Percentiles rank a stretch among this genome's conserved stretches.
Evolutionary conservation across 345 rosid genomes (phyloP).

Genomic region (Gossypium bickii): DNA sequence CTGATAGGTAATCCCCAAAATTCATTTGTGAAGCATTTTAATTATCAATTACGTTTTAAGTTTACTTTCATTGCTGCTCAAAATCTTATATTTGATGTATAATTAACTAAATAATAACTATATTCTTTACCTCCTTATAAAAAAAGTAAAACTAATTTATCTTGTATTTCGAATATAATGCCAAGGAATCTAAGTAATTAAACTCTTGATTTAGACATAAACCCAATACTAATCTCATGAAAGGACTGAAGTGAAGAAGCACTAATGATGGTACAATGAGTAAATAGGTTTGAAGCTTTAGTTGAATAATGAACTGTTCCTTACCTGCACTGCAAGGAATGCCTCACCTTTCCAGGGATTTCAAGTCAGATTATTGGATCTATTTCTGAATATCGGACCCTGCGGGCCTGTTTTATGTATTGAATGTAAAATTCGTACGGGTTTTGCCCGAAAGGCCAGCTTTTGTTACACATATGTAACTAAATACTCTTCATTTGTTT

Average conservation of each 20-base stretch:
- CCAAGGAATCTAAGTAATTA: too few species aligned
- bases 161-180: too few species aligned
- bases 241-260: background rate
- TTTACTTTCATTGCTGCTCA: background rate
- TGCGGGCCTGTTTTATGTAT: background rate
- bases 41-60: background rate
- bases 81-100: background rate
- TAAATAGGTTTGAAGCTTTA: background rate
- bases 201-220: too few species aligned
- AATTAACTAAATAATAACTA: background rate
- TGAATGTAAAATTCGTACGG: conserved; percentile 10
- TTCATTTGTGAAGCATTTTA: background rate
- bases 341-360: background rate
- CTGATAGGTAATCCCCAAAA: conserved; percentile 51
- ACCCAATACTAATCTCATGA: too few species aligned
- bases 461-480: background rate
- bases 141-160: background rate
- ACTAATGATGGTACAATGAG: background rate
- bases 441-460: background rate
- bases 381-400: background rate
- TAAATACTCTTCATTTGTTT: background rate
- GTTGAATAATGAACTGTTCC: background rate
- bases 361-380: conserved; percentile 1
- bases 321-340: background rate
- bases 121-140: too few species aligned